These are phyloP conservation scores for Amanita molliuscula DNA, from an alignment of 768 basidiomycete species.

Conservation along the genomic window DNA sequence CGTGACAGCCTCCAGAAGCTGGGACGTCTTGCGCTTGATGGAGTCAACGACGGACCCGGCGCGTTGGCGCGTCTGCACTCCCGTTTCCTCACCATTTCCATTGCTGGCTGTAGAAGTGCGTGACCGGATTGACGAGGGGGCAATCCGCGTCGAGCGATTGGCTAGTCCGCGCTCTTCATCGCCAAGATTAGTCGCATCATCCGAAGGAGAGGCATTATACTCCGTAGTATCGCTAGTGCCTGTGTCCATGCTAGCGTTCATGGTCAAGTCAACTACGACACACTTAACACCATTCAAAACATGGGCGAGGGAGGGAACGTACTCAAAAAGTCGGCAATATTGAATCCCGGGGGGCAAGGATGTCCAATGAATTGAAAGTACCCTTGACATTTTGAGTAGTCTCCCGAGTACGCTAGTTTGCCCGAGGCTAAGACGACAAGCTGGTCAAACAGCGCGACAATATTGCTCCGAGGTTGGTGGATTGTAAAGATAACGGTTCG, in stretches of 20 bases:
- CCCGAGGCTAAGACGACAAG: slow-evolving; percentile 80
- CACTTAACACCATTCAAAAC: neutral
- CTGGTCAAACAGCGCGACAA: slow-evolving; percentile 92
- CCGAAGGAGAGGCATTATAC: slow-evolving; percentile 21
- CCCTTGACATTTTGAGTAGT: slow-evolving; percentile 59
- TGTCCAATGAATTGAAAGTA: slow-evolving; percentile 75
- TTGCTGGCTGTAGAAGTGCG: slow-evolving; percentile 20
- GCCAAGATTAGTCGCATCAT: slow-evolving; percentile 32
- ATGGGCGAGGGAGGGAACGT: slow-evolving; percentile 19
- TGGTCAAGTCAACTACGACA: slow-evolving; percentile 57
- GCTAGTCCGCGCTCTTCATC: slow-evolving; percentile 66
- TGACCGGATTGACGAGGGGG: slow-evolving; percentile 29
- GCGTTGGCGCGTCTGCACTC: slow-evolving; percentile 34
- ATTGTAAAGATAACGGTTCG: slow-evolving; percentile 97
- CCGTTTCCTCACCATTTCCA: slow-evolving; percentile 32
- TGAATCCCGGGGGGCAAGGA: slow-evolving; percentile 88
- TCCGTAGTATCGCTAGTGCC: slow-evolving; percentile 26
- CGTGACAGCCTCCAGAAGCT: slow-evolving; percentile 52
- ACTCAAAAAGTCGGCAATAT: slow-evolving; percentile 96
- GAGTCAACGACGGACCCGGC: slow-evolving; percentile 30
- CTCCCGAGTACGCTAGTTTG: slow-evolving; percentile 78
- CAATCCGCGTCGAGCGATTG: slow-evolving; percentile 14
- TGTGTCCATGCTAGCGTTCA: slow-evolving; percentile 40
- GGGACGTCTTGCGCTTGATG: slow-evolving; percentile 65
- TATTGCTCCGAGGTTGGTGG: slow-evolving; percentile 96